These are phyloP conservation scores for Reticulascus tulasneorum DNA, from an alignment of 2,329 filamentous ascomycete species.

Conservation along the genomic window DNA sequence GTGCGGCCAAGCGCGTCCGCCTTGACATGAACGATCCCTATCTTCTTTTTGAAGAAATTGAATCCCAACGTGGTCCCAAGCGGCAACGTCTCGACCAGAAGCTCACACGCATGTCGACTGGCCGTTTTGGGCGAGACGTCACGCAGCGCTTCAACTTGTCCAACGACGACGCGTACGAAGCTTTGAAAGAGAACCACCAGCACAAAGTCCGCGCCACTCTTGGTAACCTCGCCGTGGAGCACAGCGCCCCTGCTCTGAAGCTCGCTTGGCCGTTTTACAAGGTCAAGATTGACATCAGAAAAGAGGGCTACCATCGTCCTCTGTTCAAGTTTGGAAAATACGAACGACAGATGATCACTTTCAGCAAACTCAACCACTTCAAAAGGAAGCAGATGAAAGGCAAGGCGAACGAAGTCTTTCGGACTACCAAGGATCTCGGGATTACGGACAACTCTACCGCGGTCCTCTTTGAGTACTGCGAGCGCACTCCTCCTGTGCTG, in stretches of 20 bases:
- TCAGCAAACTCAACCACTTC: constrained; percentile 65
- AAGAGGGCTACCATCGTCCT: constrained; percentile 78
- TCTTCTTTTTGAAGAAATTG: constrained; percentile 75
- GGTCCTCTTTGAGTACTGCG: constrained; percentile 90
- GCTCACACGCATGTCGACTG: constrained; percentile 63
- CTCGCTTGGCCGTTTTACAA: constrained; percentile 96
- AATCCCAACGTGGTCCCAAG: constrained; percentile 60
- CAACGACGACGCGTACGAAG: constrained; percentile 93
- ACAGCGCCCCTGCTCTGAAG: constrained; percentile 86
- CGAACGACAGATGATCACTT: constrained; percentile 64
- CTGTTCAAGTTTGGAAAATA: constrained; percentile 67
- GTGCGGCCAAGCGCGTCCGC: constrained; percentile 71
- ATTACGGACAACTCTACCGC: constrained; percentile 85
- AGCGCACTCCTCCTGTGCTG: constrained; percentile 85
- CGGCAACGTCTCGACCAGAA: constrained; percentile 53
- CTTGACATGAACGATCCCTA: constrained; percentile 87
- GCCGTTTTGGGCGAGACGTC: constrained; percentile 68
- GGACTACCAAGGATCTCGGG: constrained; percentile 75
- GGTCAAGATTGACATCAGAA: constrained; percentile 73
- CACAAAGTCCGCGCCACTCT: constrained; percentile 92
- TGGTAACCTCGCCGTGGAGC: constrained; percentile 87
- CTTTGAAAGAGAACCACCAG: constrained; percentile 93
- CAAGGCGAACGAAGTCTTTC: constrained; percentile 75
- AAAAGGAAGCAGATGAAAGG: constrained; percentile 83
- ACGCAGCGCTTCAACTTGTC: constrained; percentile 88